Percentiles rank a stretch among this genome's conserved stretches.
phyloP scores from a whole-genome alignment of 2,329 filamentous ascomycete species.

The Chalara sp. region DNA sequence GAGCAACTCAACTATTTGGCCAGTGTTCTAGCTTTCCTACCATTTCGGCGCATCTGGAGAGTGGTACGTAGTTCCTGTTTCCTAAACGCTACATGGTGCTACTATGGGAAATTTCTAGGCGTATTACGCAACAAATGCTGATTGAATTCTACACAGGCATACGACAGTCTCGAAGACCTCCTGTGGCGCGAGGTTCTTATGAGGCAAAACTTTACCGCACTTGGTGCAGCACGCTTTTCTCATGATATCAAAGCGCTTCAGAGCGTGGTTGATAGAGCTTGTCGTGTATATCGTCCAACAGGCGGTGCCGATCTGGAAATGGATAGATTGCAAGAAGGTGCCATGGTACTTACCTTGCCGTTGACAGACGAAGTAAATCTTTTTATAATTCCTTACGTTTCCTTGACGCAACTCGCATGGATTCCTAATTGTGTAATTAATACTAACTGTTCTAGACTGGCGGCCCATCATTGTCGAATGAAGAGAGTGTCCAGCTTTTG shows the following conservation, averaged over 20 bases:
- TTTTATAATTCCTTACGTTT: too few species aligned
- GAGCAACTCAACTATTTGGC: conserved; percentile 70
- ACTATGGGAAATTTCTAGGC: too few species aligned
- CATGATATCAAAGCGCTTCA: conserved; percentile 72
- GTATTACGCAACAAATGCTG: too few species aligned
- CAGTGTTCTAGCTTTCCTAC: conserved; percentile 62
- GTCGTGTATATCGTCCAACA: background rate
- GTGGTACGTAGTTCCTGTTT: conserved; percentile 25
- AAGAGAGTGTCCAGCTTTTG: too few species aligned
- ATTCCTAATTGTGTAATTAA: too few species aligned
- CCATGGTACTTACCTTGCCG: background rate
- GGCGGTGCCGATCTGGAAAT: background rate
- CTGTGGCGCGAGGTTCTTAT: conserved; percentile 75
- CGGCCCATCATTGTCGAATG: too few species aligned
- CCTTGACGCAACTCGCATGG: too few species aligned
- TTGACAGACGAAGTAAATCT: background rate
- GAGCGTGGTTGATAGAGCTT: conserved; percentile 50
- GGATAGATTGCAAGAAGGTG: background rate
- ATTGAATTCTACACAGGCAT: conserved; percentile 32
- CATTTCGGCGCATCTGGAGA: conserved; percentile 69
- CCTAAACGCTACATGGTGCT: too few species aligned
- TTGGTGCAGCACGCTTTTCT: conserved; percentile 72
- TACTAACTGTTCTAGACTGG: too few species aligned
- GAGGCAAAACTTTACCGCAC: conserved; percentile 72
- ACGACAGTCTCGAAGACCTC: conserved; percentile 63